These are phyloP conservation scores for Candida koratica DNA, from an alignment of 805 yeast genomes.

Conservation along the genomic window DNA sequence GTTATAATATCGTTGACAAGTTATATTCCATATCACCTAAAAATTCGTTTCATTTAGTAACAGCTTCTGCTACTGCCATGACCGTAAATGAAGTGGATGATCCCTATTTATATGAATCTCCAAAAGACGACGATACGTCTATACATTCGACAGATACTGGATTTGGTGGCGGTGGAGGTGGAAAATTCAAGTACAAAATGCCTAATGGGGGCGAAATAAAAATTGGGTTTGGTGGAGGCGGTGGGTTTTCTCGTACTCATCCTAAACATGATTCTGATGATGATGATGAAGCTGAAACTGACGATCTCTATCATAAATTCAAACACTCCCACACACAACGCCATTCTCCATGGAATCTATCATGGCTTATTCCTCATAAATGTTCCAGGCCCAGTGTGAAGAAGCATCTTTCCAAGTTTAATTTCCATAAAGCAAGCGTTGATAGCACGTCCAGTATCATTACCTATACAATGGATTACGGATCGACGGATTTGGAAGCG, in stretches of 20 bases:
- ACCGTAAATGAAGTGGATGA: slow-evolving; percentile 10
- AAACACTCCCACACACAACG: too few species aligned
- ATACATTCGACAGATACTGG: slow-evolving; percentile 14
- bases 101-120: not conserved
- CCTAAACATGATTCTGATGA: not conserved
- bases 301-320: too few species aligned
- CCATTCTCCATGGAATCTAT: slow-evolving; percentile 2
- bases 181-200: slow-evolving; percentile 17
- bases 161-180: slow-evolving; percentile 28
- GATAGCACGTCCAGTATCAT: slow-evolving; percentile 4
- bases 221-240: slow-evolving; percentile 29
- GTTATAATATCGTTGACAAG: slow-evolving; percentile 29
- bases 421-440: slow-evolving; percentile 7
- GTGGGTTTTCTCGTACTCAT: slow-evolving; percentile 19
- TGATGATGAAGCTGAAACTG: slow-evolving; percentile 6
- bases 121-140: slow-evolving; percentile 2
- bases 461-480: slow-evolving; percentile 7
- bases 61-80: slow-evolving; percentile 24
- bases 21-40: slow-evolving; percentile 40
- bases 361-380: slow-evolving; percentile 14
- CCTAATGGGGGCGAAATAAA: slow-evolving; percentile 22
- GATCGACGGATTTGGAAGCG: slow-evolving; percentile 17
- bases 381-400: slow-evolving; percentile 5
- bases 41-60: slow-evolving; percentile 34
- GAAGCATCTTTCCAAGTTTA: slow-evolving; percentile 11